A percentile compares a stretch with the other conserved stretches of the same genome.
Evolutionary conservation across 129 eudicot species (phyloP).

Genomic region (Flaveria brownii): DNA sequence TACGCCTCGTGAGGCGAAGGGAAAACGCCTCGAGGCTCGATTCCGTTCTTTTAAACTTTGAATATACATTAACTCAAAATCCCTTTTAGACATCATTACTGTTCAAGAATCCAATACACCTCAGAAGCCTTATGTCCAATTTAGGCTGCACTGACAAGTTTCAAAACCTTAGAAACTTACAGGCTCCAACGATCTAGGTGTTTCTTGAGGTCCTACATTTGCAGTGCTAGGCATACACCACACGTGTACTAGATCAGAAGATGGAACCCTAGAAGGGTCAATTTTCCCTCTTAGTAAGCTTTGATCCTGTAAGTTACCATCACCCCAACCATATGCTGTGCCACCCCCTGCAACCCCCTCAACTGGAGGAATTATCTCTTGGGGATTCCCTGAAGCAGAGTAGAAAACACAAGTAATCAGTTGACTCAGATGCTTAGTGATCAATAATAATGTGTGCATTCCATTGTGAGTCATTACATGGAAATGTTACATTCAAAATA

Average conservation of each 20-base stretch:
- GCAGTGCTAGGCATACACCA: conserved; percentile 99
- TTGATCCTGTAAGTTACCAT: conserved; percentile 56
- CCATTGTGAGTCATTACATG: conserved; percentile 15
- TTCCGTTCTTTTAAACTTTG: too few species aligned
- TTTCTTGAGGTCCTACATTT: conserved; percentile 89
- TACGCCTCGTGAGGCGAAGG: too few species aligned
- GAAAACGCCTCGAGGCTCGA: too few species aligned
- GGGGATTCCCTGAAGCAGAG: conserved; percentile 51
- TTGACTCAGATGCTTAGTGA: neutral
- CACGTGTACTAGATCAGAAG: conserved; percentile 74
- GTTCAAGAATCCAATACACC: conserved; percentile 2
- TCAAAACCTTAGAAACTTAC: conserved; percentile 47
- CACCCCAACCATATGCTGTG: conserved; percentile 94
- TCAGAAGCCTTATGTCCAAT: neutral
- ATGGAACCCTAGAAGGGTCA: conserved; percentile 76
- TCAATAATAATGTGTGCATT: neutral
- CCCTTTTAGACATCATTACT: conserved; percentile 21
- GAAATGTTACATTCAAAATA: conserved; percentile 3
- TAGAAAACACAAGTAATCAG: neutral
- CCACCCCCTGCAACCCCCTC: conserved; percentile 99
- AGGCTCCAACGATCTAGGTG: conserved; percentile 77
- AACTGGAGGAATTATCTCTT: conserved; percentile 87
- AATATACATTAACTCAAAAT: conserved; percentile 15
- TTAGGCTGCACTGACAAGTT: neutral
- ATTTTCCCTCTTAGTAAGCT: conserved; percentile 53